Evolutionary conservation across 73 alveolate species (phyloP).

Genomic region (Tetrahymena thermophila): DNA sequence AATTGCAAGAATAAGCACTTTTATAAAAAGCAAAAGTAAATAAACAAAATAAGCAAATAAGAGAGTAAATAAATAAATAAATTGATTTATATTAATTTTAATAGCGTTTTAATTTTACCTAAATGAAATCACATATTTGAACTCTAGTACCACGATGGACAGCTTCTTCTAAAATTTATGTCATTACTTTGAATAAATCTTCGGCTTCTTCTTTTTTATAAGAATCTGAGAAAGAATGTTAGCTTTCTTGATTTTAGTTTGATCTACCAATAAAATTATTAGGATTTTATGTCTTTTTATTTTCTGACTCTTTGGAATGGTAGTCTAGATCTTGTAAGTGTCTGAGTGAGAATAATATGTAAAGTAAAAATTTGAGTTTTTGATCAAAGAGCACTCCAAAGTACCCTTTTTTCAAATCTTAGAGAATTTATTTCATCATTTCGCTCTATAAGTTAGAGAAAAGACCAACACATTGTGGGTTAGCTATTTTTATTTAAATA

Average conservation of each 20-base stretch:
- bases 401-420: background rate
- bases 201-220: background rate
- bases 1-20: background rate
- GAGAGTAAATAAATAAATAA: background rate
- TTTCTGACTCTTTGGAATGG: background rate
- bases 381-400: background rate
- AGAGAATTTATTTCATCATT: background rate
- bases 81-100: background rate
- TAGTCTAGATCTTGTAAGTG: background rate
- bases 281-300: background rate
- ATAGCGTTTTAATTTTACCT: background rate
- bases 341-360: background rate
- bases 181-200: background rate
- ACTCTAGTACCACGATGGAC: background rate
- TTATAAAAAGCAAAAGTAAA: no score
- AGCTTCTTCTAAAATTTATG: background rate
- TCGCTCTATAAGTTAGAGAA: background rate
- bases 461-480: background rate
- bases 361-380: background rate
- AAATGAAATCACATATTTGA: background rate
- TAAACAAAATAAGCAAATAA: no score
- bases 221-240: background rate
- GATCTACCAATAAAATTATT: background rate
- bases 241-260: background rate
- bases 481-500: background rate